Base-by-base conservation (phyloP, 2,329 filamentous ascomycete genomes). In the Proliferodiscus dingleyae region DNA sequence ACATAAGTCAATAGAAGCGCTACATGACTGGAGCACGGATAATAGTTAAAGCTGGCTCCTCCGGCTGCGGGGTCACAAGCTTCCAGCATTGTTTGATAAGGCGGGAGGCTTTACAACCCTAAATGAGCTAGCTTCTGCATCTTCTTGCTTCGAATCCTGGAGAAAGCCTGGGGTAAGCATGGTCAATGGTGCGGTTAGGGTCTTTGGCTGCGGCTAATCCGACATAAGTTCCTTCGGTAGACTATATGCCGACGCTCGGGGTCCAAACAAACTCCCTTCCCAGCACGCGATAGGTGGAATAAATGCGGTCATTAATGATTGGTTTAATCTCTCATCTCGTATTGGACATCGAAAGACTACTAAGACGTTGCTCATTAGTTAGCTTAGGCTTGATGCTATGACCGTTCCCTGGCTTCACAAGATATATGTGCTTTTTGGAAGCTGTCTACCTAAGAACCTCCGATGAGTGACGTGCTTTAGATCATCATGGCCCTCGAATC, bases 211-310 rank as follows among this genome's bases (percentile, higher is more conserved):
- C 13, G n/a, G 22, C 15, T 22, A 15, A 21, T 24, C 28, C 6
- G 34, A 26, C 5, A 26, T 23, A 19, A 18, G 32, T 18, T 26
- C 34, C 11, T 40, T 13, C 43, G 43, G 43, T 30, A 36, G 37
- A 28, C 36, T 23, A 45, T 46, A 21, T 32, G 22, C 37, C 43
- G 38, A 41, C 9, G 39, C 24, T 19, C 8, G 7, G 5, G 16
- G 34, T 34, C 5, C 34, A 24, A 28, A 9, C 21, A 22, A 30
- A 9, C 7, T 24, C 15, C 23, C 8, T 23, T 15, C 13, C 30
- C 42, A 37, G 22, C n/a, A 10, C 13, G 21, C 18, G 43, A 39
- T 45, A 39, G 43, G 43, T 26, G 36, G 43, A 45, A 39, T 4
- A 45, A 15, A 34, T 23, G 6, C 4, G 8, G 4, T 13, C 3